Conservation (phyloP, 2,329 filamentous ascomycete genomes). For the Epichloe gansuensis region DNA sequence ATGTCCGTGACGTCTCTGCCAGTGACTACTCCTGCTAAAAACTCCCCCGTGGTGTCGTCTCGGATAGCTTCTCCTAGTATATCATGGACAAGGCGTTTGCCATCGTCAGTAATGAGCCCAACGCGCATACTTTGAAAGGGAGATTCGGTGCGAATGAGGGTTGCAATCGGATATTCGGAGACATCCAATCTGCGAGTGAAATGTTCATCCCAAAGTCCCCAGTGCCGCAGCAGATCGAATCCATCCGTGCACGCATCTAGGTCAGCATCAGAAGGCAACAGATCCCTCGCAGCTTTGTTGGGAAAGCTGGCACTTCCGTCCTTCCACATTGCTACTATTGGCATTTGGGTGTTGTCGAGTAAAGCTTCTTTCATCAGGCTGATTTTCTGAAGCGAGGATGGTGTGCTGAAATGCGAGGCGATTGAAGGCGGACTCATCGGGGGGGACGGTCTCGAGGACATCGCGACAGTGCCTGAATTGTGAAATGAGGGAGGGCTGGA, state of each 20-base stretch:
- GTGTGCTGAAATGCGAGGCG: constrained; percentile 39
- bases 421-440: constrained; percentile 52
- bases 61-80: constrained; percentile 53
- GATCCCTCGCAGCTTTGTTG: constrained; percentile 48
- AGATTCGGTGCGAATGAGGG: constrained; percentile 47
- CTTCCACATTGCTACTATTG: constrained; percentile 70
- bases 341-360: constrained; percentile 60
- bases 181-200: constrained; percentile 45
- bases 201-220: constrained; percentile 51
- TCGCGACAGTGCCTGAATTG: constrained; percentile 38
- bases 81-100: constrained; percentile 47
- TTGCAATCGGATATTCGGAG: constrained; percentile 53
- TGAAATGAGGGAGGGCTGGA: constrained; percentile 33
- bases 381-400: constrained; percentile 60
- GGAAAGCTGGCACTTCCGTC: constrained; percentile 62
- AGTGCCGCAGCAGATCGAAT: constrained; percentile 45
- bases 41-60: constrained; percentile 56
- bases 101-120: constrained; percentile 45
- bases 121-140: constrained; percentile 47
- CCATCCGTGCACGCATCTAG: constrained; percentile 30
- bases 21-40: constrained; percentile 58
- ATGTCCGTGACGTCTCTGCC: constrained; percentile 62
- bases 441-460: constrained; percentile 49
- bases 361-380: constrained; percentile 65
- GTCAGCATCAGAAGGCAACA: constrained; percentile 33